phyloP scores from a whole-genome alignment of 2,329 filamentous ascomycete genomes.

The Thielaviopsis ethacetica region DNA sequence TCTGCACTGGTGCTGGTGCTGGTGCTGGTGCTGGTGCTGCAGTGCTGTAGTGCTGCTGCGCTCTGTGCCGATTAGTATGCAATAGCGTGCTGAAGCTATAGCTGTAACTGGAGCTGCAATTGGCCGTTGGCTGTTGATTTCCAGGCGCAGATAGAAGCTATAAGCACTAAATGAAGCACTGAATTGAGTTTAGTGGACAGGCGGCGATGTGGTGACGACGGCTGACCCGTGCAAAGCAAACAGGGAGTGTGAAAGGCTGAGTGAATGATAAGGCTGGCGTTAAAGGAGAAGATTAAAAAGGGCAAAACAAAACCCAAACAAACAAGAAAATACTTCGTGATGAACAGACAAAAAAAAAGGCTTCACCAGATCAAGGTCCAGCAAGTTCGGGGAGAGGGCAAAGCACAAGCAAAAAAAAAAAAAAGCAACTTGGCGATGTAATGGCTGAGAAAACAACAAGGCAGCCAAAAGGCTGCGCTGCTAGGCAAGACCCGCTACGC shows the following conservation, averaged over 20 bases:
- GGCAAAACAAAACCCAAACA: background rate
- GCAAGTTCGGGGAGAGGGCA: too few relatives aligned
- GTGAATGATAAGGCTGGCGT: background rate
- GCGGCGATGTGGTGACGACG: conserved; percentile 11
- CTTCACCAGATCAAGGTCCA: background rate
- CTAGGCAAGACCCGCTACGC: conserved; percentile 9
- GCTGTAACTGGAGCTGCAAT: background rate
- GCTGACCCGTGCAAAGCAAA: background rate
- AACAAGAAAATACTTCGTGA: background rate
- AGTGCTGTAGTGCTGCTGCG: background rate
- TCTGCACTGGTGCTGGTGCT: too few relatives aligned
- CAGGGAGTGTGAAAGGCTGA: background rate
- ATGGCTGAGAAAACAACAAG: background rate
- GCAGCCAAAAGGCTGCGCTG: conserved; percentile 1
- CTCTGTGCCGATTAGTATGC: background rate
- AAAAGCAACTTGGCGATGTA: background rate
- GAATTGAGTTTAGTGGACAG: background rate
- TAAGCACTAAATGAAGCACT: background rate
- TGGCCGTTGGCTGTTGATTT: background rate
- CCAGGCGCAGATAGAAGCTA: background rate
- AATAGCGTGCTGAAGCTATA: background rate
- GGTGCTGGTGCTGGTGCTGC: background rate
- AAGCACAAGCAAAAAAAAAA: background rate
- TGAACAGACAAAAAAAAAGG: background rate
- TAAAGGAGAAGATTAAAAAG: background rate